Evolutionary conservation across 2,329 filamentous ascomycete genomes (phyloP).

Genomic region (Keithomyces neogunnii): DNA sequence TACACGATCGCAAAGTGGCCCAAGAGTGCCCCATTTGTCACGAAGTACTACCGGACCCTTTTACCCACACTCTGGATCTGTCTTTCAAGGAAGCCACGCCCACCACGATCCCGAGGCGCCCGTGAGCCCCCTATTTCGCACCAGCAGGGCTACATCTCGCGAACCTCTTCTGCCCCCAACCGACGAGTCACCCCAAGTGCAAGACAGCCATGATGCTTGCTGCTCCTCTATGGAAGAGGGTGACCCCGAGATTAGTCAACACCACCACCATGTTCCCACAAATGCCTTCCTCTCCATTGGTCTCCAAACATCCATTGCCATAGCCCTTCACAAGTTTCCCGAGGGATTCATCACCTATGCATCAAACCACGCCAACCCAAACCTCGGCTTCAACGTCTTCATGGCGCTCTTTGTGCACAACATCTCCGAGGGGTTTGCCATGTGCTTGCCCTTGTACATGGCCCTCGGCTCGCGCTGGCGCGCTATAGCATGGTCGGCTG

Average conservation of each 20-base stretch:
- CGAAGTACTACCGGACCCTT: conserved; percentile 33
- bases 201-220: conserved; percentile 12
- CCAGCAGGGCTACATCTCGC: conserved; percentile 30
- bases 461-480: conserved; percentile 71
- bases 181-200: conserved; percentile 14
- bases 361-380: conserved; percentile 90
- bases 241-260: conserved; percentile 45
- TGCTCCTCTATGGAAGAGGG: conserved; percentile 23
- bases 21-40: conserved; percentile 26
- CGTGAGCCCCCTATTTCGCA: conserved; percentile 25
- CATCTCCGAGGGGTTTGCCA: conserved; percentile 92
- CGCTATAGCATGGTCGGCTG: conserved; percentile 75
- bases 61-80: conserved; percentile 16
- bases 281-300: conserved; percentile 93
- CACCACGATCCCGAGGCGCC: conserved; percentile 18
- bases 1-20: conserved; percentile 22
- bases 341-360: conserved; percentile 87
- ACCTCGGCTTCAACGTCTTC: conserved; percentile 84
- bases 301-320: conserved; percentile 91
- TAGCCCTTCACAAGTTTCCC: conserved; percentile 91
- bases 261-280: conserved; percentile 91
- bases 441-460: conserved; percentile 88
- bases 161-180: conserved; percentile 23
- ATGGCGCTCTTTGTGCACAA: conserved; percentile 96
- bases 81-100: conserved; percentile 17